A percentile compares a stretch with the other conserved stretches of the same genome.
These are phyloP conservation scores for Xylaria sp. DNA, from an alignment of 2,329 filamentous ascomycete species.

Conservation along the genomic window DNA sequence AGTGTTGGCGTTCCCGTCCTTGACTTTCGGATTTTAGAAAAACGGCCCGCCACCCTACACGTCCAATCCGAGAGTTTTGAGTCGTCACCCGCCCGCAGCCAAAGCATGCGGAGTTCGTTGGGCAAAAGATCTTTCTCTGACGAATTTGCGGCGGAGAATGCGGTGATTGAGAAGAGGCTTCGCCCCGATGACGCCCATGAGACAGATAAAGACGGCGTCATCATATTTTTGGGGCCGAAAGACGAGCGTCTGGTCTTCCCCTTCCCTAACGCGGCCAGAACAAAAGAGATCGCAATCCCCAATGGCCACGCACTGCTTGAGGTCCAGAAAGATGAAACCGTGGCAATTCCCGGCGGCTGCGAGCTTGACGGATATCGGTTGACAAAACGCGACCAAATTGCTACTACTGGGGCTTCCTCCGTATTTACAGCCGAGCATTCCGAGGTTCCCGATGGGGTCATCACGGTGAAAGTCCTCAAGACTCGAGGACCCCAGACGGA, in stretches of 20 bases:
- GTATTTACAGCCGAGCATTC: constrained; percentile 68
- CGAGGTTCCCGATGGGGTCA: constrained; percentile 62
- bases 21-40: constrained; percentile 69
- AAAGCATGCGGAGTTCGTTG: constrained; percentile 57
- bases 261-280: constrained; percentile 59
- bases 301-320: constrained; percentile 64
- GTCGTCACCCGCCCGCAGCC: constrained; percentile 46
- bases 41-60: constrained; percentile 59
- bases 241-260: constrained; percentile 64
- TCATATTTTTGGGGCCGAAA: constrained; percentile 64
- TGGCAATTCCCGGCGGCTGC: constrained; percentile 60
- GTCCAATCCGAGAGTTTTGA: constrained; percentile 47
- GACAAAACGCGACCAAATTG: constrained; percentile 67
- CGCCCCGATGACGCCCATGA: constrained; percentile 49
- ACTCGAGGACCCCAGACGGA: constrained; percentile 57
- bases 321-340: constrained; percentile 60
- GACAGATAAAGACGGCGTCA: constrained; percentile 60
- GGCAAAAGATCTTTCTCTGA: constrained; percentile 64
- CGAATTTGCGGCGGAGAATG: constrained; percentile 52
- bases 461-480: constrained; percentile 71
- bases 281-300: constrained; percentile 59
- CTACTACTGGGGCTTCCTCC: constrained; percentile 64
- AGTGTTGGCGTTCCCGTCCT: constrained; percentile 62
- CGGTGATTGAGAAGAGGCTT: constrained; percentile 56
- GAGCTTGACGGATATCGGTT: constrained; percentile 66